phyloP scores from a whole-genome alignment of 1,284 basidiomycete species.

The Apiotrichum mycotoxinovorans region DNA sequence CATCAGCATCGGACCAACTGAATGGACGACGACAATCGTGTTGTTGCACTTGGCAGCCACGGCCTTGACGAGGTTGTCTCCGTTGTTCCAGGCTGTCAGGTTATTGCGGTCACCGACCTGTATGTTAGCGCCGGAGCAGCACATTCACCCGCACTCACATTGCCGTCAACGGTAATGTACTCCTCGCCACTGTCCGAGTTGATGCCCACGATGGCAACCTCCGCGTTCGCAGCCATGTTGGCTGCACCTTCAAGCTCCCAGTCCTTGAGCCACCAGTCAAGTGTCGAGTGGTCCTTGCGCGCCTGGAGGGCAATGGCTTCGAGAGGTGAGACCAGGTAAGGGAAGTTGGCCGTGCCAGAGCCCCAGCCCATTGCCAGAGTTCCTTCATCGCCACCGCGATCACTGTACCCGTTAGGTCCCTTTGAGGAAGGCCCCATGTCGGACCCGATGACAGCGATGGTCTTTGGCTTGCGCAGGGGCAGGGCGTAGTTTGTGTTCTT shows the following conservation, averaged over 20 bases:
- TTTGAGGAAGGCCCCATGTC: slow-evolving; percentile 66
- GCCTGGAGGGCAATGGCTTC: slow-evolving; percentile 64
- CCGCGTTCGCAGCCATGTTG: slow-evolving; percentile 55
- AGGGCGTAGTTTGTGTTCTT: slow-evolving; percentile 63
- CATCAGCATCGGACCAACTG: slow-evolving; percentile 67
- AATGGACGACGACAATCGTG: slow-evolving; percentile 76
- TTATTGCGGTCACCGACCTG: slow-evolving; percentile 63
- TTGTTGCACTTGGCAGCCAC: slow-evolving; percentile 56
- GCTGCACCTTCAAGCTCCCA: slow-evolving; percentile 58
- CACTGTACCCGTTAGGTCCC: slow-evolving; percentile 70
- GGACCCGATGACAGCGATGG: slow-evolving; percentile 61
- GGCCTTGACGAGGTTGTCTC: slow-evolving; percentile 55
- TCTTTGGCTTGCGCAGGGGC: slow-evolving; percentile 57
- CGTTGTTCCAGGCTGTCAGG: slow-evolving; percentile 72
- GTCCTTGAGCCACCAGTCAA: slow-evolving; percentile 59
- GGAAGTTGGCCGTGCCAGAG: slow-evolving; percentile 57
- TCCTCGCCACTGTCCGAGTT: slow-evolving; percentile 70
- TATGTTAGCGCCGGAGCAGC: slow-evolving; percentile 16
- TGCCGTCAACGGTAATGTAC: slow-evolving; percentile 69
- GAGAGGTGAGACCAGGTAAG: slow-evolving; percentile 57
- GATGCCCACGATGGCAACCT: slow-evolving; percentile 65
- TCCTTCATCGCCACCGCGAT: slow-evolving; percentile 54
- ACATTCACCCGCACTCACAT: slow-evolving; percentile 51
- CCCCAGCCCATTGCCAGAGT: slow-evolving; percentile 84
- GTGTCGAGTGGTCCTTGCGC: slow-evolving; percentile 56